Percentiles rank a stretch among this genome's conserved stretches.
phyloP scores from a whole-genome alignment of 2,329 filamentous ascomycete genomes.

The Fusarium sterilihyphosum region DNA sequence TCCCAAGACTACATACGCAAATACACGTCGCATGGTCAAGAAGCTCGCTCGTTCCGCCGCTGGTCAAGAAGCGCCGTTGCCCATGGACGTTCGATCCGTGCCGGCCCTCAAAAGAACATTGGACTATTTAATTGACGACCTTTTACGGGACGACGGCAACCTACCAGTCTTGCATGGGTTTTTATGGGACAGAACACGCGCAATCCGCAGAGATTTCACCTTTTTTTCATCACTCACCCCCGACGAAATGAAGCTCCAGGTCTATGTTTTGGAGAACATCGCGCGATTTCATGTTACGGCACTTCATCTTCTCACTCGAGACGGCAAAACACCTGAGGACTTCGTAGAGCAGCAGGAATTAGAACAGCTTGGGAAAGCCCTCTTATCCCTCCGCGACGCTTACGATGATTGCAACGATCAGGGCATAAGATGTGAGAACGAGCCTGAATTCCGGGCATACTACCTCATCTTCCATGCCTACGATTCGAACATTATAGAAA shows the following conservation, averaged over 20 bases:
- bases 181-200: conserved; percentile 74
- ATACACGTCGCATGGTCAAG: conserved; percentile 69
- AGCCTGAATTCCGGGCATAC: conserved; percentile 73
- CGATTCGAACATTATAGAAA: conserved; percentile 65
- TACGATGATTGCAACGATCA: conserved; percentile 73
- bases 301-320: conserved; percentile 69
- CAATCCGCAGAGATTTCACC: conserved; percentile 74
- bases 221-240: conserved; percentile 70
- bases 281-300: conserved; percentile 73
- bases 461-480: conserved; percentile 70
- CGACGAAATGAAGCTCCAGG: conserved; percentile 66
- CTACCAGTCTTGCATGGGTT: conserved; percentile 69
- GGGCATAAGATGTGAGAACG: conserved; percentile 67
- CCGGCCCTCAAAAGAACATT: conserved; percentile 67
- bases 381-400: conserved; percentile 71
- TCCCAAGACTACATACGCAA: conserved; percentile 55
- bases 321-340: conserved; percentile 65
- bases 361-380: conserved; percentile 72
- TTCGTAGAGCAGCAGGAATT: conserved; percentile 75
- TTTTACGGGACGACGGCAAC: conserved; percentile 65
- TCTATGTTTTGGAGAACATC: conserved; percentile 73
- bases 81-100: conserved; percentile 73
- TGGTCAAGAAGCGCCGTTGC: conserved; percentile 73
- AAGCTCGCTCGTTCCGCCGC: conserved; percentile 74
- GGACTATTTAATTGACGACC: conserved; percentile 70